Conservation (phyloP, 2,329 filamentous ascomycete genomes). For the Phaeosphaeriaceae sp. region DNA sequence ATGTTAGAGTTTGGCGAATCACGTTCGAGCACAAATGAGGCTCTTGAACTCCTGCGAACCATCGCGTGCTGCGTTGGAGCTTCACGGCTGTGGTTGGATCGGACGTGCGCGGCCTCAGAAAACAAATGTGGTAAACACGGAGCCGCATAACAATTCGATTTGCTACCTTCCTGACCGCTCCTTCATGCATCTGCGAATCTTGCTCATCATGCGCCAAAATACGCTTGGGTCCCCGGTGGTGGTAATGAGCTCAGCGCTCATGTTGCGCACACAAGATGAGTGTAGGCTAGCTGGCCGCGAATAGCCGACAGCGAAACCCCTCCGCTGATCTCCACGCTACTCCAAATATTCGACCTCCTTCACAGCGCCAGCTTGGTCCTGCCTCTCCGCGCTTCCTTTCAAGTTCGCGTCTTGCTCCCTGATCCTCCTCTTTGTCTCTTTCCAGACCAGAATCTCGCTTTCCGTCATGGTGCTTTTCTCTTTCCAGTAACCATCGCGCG, state of each 20-base stretch:
- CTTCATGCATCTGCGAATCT: not conserved
- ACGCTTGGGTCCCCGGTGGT: not conserved
- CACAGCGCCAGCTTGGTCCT: not conserved
- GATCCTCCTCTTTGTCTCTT: not conserved
- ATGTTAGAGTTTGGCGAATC: slow-evolving; percentile 5
- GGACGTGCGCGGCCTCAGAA: slow-evolving; percentile 15
- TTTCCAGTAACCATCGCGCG: slow-evolving; percentile 2
- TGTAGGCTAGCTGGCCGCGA: not conserved
- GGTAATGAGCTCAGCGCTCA: not conserved
- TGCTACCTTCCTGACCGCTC: slow-evolving; percentile 3
- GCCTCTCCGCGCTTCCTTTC: too few relatives aligned
- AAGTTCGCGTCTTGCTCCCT: not conserved
- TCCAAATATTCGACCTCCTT: not conserved
- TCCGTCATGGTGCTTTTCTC: not conserved
- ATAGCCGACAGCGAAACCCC: not conserved
- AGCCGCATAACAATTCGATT: not conserved
- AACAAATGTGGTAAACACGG: not conserved
- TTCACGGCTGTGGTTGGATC: slow-evolving; percentile 16
- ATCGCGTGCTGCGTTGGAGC: not conserved
- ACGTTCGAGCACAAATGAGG: not conserved
- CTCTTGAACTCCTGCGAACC: slow-evolving; percentile 9
- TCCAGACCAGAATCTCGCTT: slow-evolving; percentile 1
- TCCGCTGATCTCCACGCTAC: not conserved
- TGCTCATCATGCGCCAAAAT: not conserved
- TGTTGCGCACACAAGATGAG: not conserved